Base-by-base conservation (phyloP, 768 basidiomycete species). In the Amanita pallidorosea region DNA sequence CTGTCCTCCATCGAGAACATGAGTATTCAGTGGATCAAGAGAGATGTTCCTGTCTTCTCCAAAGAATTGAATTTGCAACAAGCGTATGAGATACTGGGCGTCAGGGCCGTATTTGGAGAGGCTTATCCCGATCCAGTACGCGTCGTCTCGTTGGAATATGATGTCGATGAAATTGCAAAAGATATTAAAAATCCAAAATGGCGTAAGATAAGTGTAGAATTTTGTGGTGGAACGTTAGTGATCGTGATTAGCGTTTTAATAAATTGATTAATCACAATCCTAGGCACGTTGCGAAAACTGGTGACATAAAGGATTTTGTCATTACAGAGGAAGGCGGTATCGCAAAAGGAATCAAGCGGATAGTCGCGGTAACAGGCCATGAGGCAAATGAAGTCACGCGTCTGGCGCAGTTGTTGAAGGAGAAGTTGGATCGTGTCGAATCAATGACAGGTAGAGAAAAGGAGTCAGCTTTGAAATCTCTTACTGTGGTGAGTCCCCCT, bases 31-130 rank as follows among this genome's bases (percentile, higher is more conserved):
- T 98, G 94, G 93, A 88, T 99, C 66, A 78, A 78, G 61, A 80
- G 75, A 64, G 92, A 95, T 58, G 91, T 92, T 56, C 79, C 75
- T 53, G 96, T 98, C 22, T 96, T 72, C 63, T 85, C 90, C 63
- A 84, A 89, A 64, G 90, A 99, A 44, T 67, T 99, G 46, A 73
- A 82, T 43, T 73, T 99, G 23, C 73, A 76, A 48, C 76, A 74
- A 5, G 93, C 92, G 0, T 80, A 82, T 57, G 81, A 84, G 63
- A 95, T 99, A 48, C 80, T 94, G n/a, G 95, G 96, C 5, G 67
- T 98, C 29, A 77, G 96, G 29, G 96, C 95, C 2, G 96, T 99
- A 41, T 99, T 99, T 59, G 96, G 96, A 41, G 96, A 99, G 69
- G 78, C 88, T 0, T 99, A 99, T 63, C 96, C 96, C 4, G 94